Evolutionary conservation across 78 protist species (phyloP).

Genomic region (Dictyostelium brefeldianum): DNA sequence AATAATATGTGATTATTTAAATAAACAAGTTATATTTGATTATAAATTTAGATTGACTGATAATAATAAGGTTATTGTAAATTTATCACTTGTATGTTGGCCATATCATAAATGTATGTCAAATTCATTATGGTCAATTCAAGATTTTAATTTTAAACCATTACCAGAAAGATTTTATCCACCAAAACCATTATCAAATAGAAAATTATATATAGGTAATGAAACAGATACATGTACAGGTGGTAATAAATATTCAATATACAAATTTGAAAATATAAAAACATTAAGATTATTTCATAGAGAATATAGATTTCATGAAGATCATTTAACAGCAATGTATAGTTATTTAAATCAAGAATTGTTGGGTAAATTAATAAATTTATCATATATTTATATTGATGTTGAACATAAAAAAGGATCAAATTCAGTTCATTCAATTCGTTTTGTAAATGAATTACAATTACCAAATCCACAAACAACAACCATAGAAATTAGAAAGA

Average conservation of each 20-base stretch:
- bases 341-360: background rate
- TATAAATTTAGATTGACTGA: background rate
- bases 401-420: background rate
- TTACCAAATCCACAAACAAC: background rate
- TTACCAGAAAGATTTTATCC: background rate
- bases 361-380: background rate
- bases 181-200: background rate
- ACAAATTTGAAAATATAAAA: background rate
- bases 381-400: background rate
- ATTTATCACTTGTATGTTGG: background rate
- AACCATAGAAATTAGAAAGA: background rate
- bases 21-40: background rate
- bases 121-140: background rate
- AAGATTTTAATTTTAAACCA: slow-evolving; percentile 1
- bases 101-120: background rate
- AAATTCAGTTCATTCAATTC: background rate
- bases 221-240: too few species aligned
- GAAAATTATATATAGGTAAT: background rate
- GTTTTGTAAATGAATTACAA: background rate
- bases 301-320: background rate
- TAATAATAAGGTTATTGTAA: background rate
- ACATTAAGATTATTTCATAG: background rate
- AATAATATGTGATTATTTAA: background rate
- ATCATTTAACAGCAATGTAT: background rate
- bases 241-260: background rate